These are phyloP conservation scores for Prunus salicina DNA, from an alignment of 306 rosid species.

Conservation along the genomic window DNA sequence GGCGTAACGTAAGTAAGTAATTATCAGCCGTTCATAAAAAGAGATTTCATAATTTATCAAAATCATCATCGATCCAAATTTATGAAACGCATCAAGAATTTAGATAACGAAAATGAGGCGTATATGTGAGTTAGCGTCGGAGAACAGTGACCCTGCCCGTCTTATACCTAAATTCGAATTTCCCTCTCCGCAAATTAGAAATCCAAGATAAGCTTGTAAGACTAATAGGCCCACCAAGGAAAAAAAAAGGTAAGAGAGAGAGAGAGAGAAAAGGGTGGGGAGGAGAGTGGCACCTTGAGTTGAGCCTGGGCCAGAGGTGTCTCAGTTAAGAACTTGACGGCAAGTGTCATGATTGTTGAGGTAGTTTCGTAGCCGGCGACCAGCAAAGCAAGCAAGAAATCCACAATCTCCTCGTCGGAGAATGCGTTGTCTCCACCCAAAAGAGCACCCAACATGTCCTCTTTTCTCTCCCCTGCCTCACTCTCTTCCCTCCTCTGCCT, in stretches of 20 bases:
- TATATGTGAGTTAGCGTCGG: too few relatives aligned
- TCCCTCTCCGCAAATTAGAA: too few relatives aligned
- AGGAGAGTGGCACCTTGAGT: constrained; percentile 59
- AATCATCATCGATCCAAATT: too few relatives aligned
- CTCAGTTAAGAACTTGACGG: constrained; percentile 87
- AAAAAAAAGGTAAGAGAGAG: neutral
- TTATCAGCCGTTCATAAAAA: too few relatives aligned
- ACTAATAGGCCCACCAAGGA: neutral
- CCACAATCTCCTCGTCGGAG: constrained; percentile 80
- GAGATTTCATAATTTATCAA: too few relatives aligned
- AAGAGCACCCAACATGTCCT: constrained; percentile 79
- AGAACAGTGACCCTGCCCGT: too few relatives aligned
- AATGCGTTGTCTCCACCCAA: constrained; percentile 73
- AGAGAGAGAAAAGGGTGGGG: neutral
- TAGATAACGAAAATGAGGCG: too few relatives aligned
- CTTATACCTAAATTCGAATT: too few relatives aligned
- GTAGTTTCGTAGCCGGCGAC: constrained; percentile 97
- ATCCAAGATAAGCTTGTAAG: neutral
- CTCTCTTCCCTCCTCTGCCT: constrained; percentile 59
- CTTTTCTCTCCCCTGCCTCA: constrained; percentile 37
- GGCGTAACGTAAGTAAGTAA: too few relatives aligned
- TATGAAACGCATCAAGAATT: too few relatives aligned
- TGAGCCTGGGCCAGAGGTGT: constrained; percentile 89
- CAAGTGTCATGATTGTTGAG: constrained; percentile 93
- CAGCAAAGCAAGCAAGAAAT: constrained; percentile 80